These are phyloP conservation scores for Phaeosphaeriaceae sp. DNA, from an alignment of 2,329 filamentous ascomycete genomes.

Conservation along the genomic window DNA sequence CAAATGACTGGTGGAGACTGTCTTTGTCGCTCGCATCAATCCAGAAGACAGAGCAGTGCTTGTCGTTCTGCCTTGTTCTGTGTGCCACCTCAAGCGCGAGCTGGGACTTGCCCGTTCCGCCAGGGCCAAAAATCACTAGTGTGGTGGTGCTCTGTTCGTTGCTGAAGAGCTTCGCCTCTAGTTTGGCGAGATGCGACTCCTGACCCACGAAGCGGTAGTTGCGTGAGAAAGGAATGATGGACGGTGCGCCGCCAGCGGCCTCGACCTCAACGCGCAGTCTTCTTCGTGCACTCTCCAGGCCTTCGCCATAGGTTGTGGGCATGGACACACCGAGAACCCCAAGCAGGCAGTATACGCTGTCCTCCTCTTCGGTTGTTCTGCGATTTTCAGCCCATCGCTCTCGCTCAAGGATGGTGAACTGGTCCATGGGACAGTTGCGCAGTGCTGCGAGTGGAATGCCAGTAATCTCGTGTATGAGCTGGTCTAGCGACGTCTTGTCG, in stretches of 20 bases:
- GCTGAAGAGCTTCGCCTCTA: too few species aligned
- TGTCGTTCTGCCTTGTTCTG: background rate
- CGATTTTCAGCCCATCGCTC: background rate
- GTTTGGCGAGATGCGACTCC: too few species aligned
- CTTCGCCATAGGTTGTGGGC: background rate
- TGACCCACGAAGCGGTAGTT: background rate
- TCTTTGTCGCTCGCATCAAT: conserved; percentile 49
- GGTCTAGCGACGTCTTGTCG: background rate
- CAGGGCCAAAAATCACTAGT: too few species aligned
- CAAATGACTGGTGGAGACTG: conserved; percentile 48
- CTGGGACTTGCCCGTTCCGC: too few species aligned
- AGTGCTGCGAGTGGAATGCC: background rate
- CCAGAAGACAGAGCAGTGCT: conserved; percentile 44
- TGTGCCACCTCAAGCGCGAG: too few species aligned
- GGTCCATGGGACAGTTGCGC: background rate
- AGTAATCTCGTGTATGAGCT: background rate
- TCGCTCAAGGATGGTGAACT: background rate
- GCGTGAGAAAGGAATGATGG: background rate
- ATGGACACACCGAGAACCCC: background rate
- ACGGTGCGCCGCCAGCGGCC: background rate
- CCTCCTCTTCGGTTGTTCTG: background rate
- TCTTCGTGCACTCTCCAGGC: background rate
- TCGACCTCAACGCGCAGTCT: too few species aligned
- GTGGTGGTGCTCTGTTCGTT: too few species aligned
- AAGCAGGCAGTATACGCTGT: background rate